Base-by-base conservation (phyloP, 495 filamentous ascomycete species). In the Annulohypoxylon maeteangense region DNA sequence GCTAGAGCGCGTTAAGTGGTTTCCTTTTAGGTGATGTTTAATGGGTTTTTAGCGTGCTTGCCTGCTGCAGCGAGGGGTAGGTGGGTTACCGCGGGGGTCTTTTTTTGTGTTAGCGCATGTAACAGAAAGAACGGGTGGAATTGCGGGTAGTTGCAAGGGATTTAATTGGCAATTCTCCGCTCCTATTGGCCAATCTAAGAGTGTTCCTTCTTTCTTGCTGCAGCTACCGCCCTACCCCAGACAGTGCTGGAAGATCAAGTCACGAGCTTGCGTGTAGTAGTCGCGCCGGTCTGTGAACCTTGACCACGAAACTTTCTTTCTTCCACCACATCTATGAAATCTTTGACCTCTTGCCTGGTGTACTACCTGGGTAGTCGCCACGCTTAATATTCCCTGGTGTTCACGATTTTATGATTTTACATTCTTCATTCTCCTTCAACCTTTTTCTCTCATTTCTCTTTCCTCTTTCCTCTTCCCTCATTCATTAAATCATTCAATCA, bases 1-100 rank as follows among this genome's bases (percentile, higher is more conserved):
- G 23, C n/a, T n/a, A n/a, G n/a, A n/a, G n/a, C 69, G 69, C 69
- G 69, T 72, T 72, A 72, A 72, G 69, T 68, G 64, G 27, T 72
- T 72, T 58, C 59, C 45, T 64, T 64, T 67, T 27, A 61, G 48
- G 55, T n/a, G 27, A 16, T 64, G 62, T 67, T 64, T 64, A 67
- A 67, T 72, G 60, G 63, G n/a, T 29, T 72, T 59, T 67, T 67
- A 63, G 63, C 42, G 58, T 60, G 31, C 14, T 25, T 56, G 18
- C 34, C 8, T 57, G 54, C 54, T 18, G 36, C 11, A 7, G 22
- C 25, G 58, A 66, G 62, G 68, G 68, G 56, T 44, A 16, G 7
- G 16, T 3, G 16, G 53, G 25, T 22, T 16, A 14, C 44, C 12
- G 58, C 23, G 65, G 65, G 58, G 16, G 27, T 40, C 36, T 16